Evolutionary conservation across 331 rosid genomes (phyloP).

Genomic region (Malus hybrid): DNA sequence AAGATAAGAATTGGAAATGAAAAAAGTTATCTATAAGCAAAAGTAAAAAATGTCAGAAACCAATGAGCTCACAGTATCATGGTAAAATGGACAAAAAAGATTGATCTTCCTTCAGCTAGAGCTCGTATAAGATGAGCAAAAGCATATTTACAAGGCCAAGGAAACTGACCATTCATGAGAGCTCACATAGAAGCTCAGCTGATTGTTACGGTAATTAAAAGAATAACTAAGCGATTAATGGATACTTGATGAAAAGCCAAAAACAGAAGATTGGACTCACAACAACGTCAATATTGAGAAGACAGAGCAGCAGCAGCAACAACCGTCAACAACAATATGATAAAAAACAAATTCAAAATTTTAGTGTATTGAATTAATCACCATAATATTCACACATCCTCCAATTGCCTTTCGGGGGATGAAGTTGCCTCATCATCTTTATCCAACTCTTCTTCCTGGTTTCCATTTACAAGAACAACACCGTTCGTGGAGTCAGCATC

Average conservation of each 20-base stretch:
- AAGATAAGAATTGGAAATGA: background rate
- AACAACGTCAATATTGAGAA: background rate
- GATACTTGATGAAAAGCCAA: background rate
- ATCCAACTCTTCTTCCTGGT: slow-evolving; percentile 14
- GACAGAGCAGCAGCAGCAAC: too few species aligned
- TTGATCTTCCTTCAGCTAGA: background rate
- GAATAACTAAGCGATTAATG: background rate
- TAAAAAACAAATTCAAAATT: too few species aligned
- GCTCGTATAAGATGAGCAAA: background rate
- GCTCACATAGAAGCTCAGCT: background rate
- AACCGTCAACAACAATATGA: background rate
- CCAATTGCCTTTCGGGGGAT: background rate
- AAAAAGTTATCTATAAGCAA: background rate
- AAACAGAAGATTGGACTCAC: background rate
- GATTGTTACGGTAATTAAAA: background rate
- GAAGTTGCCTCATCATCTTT: too few species aligned
- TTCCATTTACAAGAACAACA: slow-evolving; percentile 16
- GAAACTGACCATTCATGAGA: background rate
- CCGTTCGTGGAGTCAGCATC: slow-evolving; percentile 20
- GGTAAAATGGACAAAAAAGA: background rate
- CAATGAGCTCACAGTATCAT: too few species aligned
- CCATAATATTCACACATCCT: background rate
- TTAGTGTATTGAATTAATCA: too few species aligned
- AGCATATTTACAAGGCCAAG: background rate
- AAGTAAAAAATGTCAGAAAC: background rate